Evolutionary conservation across 441 rosid genomes (phyloP), one percentile per base, ranked within the genome.

Genomic region (Monsonia emarginata): DNA sequence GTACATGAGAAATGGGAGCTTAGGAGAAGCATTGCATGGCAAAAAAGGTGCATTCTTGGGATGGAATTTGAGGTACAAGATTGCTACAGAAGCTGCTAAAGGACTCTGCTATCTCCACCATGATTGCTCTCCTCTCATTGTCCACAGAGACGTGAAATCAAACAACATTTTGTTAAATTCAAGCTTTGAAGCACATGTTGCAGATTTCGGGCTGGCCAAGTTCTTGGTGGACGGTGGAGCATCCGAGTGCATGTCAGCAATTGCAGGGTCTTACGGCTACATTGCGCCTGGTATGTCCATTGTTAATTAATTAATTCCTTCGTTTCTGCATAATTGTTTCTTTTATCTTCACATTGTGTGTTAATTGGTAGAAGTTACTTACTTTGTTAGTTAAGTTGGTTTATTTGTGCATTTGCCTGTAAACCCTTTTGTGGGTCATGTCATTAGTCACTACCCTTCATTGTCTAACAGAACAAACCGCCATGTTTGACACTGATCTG

Each of bases 21-120:
- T 83, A 5, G 86, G 86, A 0, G 86, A 80, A 69, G 77, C 76
- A 0, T 59, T 83, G 26, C 84, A 80, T 11, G 80, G 81, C 22
- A 83, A 80, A 72, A 83, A 79, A 28, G 84, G 83, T 10, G 69
- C 74, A 2, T 73, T 76, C 63, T 66, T 83, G 6, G 76, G 73
- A 10, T 83, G 86, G 86, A 75, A 63, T 34, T 44, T 77, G 80
- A 76, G 86, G 80, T 80, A 75, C 73, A 83, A 77, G 72, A 80
- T 79, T 24, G 84, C 84, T 2, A 70, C 65, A 7, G 86, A 83
- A 69, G 84, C 86, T 14, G 86, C 86, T 1, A 80, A 66, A 72
- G 86, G 84, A 36, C 68, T 83, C 0, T 76, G 86, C 66, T 83
- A 83, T 56, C 84, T 83, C 61, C 86, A 83, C 75, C 86, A 83